Conservation (phyloP, 768 basidiomycete genomes). For the Dictyophora rubrovolvata region DNA sequence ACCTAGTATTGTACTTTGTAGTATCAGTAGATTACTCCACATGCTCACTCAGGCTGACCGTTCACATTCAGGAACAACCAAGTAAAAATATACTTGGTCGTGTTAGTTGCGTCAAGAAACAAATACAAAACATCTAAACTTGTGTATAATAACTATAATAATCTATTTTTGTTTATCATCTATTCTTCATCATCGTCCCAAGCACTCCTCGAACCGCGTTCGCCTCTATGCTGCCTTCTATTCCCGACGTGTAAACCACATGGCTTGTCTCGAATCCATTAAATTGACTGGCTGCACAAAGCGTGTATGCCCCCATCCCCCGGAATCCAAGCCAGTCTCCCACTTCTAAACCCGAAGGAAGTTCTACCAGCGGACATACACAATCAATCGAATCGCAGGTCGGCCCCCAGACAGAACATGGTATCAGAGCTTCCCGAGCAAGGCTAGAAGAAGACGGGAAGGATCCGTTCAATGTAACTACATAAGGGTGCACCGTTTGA, state of each 20-base stretch:
- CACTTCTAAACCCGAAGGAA: conserved; percentile 65
- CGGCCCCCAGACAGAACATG: conserved; percentile 90
- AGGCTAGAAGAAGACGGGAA: conserved; percentile 17
- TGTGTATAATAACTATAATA: too few relatives aligned
- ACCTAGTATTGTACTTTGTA: too few relatives aligned
- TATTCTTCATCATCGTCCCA: conserved; percentile 35
- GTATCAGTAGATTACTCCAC: too few relatives aligned
- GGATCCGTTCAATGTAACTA: conserved; percentile 24
- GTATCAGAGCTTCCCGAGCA: conserved; percentile 30
- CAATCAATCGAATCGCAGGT: conserved; percentile 98
- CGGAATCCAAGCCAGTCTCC: conserved; percentile 99
- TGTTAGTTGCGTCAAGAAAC: too few relatives aligned
- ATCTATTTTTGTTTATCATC: not conserved
- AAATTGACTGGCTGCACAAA: conserved; percentile 93
- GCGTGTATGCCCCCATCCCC: conserved; percentile 98
- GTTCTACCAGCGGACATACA: conserved; percentile 53
- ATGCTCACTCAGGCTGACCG: too few relatives aligned
- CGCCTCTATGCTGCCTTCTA: conserved; percentile 28
- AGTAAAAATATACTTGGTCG: too few relatives aligned
- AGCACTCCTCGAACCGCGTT: conserved; percentile 46
- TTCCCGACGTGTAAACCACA: conserved; percentile 69
- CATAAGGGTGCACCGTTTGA: conserved; percentile 72
- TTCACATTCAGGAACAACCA: too few relatives aligned
- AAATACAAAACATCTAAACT: too few relatives aligned
- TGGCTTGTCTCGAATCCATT: conserved; percentile 81